phyloP scores from a whole-genome alignment of 2,329 filamentous ascomycete genomes.

The Epichloe hybrida region DNA sequence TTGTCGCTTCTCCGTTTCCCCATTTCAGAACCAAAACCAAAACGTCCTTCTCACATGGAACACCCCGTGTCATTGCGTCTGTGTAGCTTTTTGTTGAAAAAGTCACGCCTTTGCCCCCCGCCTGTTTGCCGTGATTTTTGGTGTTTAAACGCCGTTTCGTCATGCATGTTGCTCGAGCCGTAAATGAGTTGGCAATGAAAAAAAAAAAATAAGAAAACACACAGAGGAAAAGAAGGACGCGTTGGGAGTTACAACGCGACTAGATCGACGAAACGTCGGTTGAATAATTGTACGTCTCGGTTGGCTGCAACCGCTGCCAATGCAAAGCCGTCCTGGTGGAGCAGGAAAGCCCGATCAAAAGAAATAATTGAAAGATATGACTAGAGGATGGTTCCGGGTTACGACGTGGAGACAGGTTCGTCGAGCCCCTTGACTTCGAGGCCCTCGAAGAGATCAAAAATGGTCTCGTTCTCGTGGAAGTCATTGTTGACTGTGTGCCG shows the following conservation, averaged over 20 bases:
- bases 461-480: slow-evolving; percentile 70
- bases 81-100: slow-evolving; percentile 30
- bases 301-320: slow-evolving; percentile 5
- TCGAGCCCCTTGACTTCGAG: slow-evolving; percentile 57
- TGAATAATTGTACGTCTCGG: slow-evolving; percentile 5
- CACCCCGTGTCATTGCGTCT: background rate
- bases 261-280: slow-evolving; percentile 2
- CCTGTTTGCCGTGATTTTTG: slow-evolving; percentile 7
- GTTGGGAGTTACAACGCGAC: background rate
- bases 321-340: slow-evolving; percentile 7
- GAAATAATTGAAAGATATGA: background rate
- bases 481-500: slow-evolving; percentile 75
- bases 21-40: background rate
- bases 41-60: background rate
- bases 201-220: slow-evolving; percentile 10
- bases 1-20: background rate
- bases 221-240: background rate
- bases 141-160: slow-evolving; percentile 4
- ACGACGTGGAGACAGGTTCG: slow-evolving; percentile 11
- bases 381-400: background rate
- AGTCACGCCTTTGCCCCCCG: slow-evolving; percentile 16
- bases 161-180: slow-evolving; percentile 2
- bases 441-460: slow-evolving; percentile 78
- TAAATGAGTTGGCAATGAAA: slow-evolving; percentile 6
- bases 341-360: slow-evolving; percentile 1